These are phyloP conservation scores for Wallacemonas sp. DNA, from an alignment of 208 protist species.

Conservation along the genomic window DNA sequence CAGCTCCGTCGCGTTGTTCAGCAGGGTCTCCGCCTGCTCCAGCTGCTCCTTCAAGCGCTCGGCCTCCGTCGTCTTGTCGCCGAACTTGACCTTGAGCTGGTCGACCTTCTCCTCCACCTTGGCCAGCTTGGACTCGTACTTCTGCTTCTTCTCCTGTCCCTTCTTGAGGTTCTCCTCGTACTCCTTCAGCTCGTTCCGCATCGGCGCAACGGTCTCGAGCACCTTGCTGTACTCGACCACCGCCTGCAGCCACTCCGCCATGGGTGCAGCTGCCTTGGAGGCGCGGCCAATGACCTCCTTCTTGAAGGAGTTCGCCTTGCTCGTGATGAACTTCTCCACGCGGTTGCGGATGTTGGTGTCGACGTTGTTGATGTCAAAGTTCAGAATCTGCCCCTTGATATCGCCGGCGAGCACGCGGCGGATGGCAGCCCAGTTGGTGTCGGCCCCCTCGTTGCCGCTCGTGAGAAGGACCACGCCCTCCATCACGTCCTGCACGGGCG, in stretches of 20 bases:
- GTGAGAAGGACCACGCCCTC: conserved; percentile 94
- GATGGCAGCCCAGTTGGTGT: conserved; percentile 95
- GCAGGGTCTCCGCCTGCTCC: conserved; percentile 89
- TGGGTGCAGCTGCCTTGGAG: conserved; percentile 94
- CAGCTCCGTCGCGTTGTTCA: conserved; percentile 91
- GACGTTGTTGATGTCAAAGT: conserved; percentile 95
- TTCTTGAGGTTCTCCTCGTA: conserved; percentile 83
- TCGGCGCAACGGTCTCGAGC: conserved; percentile 91
- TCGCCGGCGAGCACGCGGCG: conserved; percentile 93
- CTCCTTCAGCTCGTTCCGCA: conserved; percentile 84
- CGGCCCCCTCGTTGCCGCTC: conserved; percentile 47
- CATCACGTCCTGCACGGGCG: conserved; percentile 96
- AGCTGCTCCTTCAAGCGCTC: conserved; percentile 88
- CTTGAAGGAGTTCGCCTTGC: conserved; percentile 93
- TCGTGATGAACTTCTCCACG: conserved; percentile 89
- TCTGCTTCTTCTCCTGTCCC: conserved; percentile 87
- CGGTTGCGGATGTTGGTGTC: conserved; percentile 54
- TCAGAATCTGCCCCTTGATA: conserved; percentile 96
- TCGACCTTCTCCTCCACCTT: conserved; percentile 95
- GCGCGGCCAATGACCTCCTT: conserved; percentile 91
- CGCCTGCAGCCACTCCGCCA: conserved; percentile 97
- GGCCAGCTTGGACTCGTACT: conserved; percentile 85
- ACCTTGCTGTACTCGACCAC: conserved; percentile 97
- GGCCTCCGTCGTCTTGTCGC: conserved; percentile 94
- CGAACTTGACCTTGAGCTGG: conserved; percentile 92